These are phyloP conservation scores for Fusarium incarnatum DNA, from an alignment of 2,329 filamentous ascomycete genomes.

Conservation along the genomic window DNA sequence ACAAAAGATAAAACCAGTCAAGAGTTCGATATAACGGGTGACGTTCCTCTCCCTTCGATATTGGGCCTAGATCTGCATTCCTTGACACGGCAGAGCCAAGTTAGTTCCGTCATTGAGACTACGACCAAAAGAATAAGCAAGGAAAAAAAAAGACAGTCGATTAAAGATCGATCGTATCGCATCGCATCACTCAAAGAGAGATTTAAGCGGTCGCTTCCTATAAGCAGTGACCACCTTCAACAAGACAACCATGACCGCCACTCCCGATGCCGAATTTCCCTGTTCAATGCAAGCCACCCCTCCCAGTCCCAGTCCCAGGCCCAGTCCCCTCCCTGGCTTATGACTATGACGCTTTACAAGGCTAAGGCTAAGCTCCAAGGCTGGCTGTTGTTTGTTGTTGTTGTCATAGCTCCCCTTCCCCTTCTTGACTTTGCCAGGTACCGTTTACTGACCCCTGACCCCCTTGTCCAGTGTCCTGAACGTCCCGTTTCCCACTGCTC, in stretches of 20 bases:
- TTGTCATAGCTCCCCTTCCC: conserved; percentile 15
- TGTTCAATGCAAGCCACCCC: conserved; percentile 68
- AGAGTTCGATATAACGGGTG: conserved; percentile 4
- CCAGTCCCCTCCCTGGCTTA: conserved; percentile 8
- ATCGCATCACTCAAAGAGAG: conserved; percentile 27
- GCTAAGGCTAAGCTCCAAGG: conserved; percentile 15
- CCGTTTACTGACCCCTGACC: conserved; percentile 28
- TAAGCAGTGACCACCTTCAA: conserved; percentile 34
- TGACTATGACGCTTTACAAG: conserved; percentile 23
- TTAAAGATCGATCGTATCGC: conserved; percentile 25
- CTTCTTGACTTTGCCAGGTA: not conserved
- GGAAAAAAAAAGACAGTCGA: conserved; percentile 10
- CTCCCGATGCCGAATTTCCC: conserved; percentile 65
- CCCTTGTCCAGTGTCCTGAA: conserved; percentile 70
- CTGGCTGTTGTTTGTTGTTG: conserved; percentile 30
- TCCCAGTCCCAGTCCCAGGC: conserved; percentile 3
- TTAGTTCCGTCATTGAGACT: conserved; percentile 14
- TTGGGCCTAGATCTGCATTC: conserved; percentile 33
- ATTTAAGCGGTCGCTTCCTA: conserved; percentile 21
- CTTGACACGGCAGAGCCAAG: conserved; percentile 17
- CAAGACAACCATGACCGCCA: conserved; percentile 53
- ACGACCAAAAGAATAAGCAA: conserved; percentile 1
- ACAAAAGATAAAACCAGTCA: conserved; percentile 1
- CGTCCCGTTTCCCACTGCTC: conserved; percentile 83
- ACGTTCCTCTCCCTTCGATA: conserved; percentile 20